Conservation (phyloP, 1,284 basidiomycete species). For the Trichosporon ovoides region DNA sequence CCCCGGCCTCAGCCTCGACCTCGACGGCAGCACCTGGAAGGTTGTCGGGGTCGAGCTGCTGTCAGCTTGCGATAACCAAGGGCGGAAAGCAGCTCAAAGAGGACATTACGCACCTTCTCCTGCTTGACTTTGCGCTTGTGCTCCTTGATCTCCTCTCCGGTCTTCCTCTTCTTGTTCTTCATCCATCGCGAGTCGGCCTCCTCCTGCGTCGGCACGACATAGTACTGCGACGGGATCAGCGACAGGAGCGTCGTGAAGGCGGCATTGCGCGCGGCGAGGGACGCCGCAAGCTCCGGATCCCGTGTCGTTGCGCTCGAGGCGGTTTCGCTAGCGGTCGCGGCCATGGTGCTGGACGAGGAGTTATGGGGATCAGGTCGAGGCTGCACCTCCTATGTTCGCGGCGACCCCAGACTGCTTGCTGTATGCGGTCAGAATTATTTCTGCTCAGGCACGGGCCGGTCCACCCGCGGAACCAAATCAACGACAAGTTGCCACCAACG, state of each 20-base stretch:
- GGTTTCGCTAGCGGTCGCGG: conserved; percentile 6
- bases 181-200: conserved; percentile 71
- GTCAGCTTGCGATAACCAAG: background rate
- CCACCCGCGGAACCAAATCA: too few species aligned
- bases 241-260: conserved; percentile 73
- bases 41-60: conserved; percentile 81
- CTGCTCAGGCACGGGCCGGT: too few species aligned
- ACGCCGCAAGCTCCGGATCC: conserved; percentile 43
- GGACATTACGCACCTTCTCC: conserved; percentile 62
- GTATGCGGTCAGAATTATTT: background rate
- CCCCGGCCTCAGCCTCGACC: conserved; percentile 22
- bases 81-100: background rate
- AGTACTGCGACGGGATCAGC: conserved; percentile 82
- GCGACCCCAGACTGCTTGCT: background rate
- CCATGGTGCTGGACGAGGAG: conserved; percentile 6
- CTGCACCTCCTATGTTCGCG: too few species aligned
- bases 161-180: conserved; percentile 81
- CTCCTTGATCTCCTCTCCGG: conserved; percentile 77
- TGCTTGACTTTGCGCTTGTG: conserved; percentile 75
- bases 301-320: background rate
- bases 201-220: conserved; percentile 66
- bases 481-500: too few species aligned
- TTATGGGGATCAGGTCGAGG: background rate
- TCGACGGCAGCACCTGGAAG: conserved; percentile 43
- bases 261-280: conserved; percentile 73